phyloP scores from a whole-genome alignment of 495 filamentous ascomycete species.

The Tetracladium setigerum region DNA sequence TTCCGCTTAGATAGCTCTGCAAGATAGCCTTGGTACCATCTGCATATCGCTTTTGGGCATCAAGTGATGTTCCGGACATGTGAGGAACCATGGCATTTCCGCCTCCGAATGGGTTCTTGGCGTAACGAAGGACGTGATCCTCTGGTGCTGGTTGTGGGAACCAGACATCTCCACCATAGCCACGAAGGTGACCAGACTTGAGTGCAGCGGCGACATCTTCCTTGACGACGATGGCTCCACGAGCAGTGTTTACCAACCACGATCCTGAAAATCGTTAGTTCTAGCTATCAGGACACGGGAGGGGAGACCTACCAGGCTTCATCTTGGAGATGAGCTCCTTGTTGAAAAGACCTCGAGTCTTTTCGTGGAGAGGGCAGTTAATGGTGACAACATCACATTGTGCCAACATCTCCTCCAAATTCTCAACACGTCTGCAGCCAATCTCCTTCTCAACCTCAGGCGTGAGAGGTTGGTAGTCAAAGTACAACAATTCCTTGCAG shows the following conservation, averaged over 20 bases:
- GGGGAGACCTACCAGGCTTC: slow-evolving; percentile 55
- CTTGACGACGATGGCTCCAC: slow-evolving; percentile 98
- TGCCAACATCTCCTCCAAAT: slow-evolving; percentile 86
- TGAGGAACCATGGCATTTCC: slow-evolving; percentile 98
- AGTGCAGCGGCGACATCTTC: slow-evolving; percentile 95
- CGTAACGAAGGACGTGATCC: slow-evolving; percentile 90
- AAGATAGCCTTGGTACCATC: slow-evolving; percentile 83
- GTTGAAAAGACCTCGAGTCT: slow-evolving; percentile 93
- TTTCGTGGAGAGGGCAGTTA: slow-evolving; percentile 98
- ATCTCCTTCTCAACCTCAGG: slow-evolving; percentile 92
- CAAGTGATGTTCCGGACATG: slow-evolving; percentile 90
- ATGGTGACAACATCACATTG: slow-evolving; percentile 99
- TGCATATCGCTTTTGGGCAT: slow-evolving; percentile 94
- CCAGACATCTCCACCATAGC: slow-evolving; percentile 92
- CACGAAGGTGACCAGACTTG: slow-evolving; percentile 86
- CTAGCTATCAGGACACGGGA: background rate
- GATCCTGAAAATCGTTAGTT: slow-evolving; percentile 42
- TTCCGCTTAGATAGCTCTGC: slow-evolving; percentile 80
- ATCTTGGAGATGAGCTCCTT: slow-evolving; percentile 99
- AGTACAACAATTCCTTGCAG: slow-evolving; percentile 99
- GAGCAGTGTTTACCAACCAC: slow-evolving; percentile 97
- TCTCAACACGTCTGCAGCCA: slow-evolving; percentile 80
- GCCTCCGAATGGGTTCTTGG: slow-evolving; percentile 89
- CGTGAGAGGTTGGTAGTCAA: slow-evolving; percentile 91
- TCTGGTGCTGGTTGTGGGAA: slow-evolving; percentile 82